Conservation (phyloP, 495 filamentous ascomycete species). For the Hypoxylon trugodes region DNA sequence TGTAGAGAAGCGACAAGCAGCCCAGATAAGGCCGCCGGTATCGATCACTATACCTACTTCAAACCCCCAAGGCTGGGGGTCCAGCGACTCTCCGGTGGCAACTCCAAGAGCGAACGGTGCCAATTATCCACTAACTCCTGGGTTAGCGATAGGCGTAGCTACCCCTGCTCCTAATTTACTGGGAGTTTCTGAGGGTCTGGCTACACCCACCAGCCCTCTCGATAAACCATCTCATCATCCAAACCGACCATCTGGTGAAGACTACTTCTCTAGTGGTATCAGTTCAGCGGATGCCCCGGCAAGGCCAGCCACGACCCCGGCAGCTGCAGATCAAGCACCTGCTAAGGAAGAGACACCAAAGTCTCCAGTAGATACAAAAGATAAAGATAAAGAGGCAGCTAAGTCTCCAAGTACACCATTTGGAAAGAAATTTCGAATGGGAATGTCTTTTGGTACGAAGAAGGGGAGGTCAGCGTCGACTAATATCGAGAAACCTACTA, state of each 20-base stretch:
- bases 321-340: slow-evolving; percentile 45
- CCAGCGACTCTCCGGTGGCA: slow-evolving; percentile 49
- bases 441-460: slow-evolving; percentile 80
- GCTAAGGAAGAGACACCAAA: slow-evolving; percentile 51
- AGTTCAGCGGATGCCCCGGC: slow-evolving; percentile 46
- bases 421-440: slow-evolving; percentile 87
- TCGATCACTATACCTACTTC: slow-evolving; percentile 76
- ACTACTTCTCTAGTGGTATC: slow-evolving; percentile 59
- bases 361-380: slow-evolving; percentile 66
- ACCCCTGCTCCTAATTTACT: slow-evolving; percentile 66
- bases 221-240: slow-evolving; percentile 47
- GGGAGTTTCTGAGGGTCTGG: slow-evolving; percentile 49
- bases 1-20: slow-evolving; percentile 63
- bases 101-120: slow-evolving; percentile 73
- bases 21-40: slow-evolving; percentile 64
- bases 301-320: slow-evolving; percentile 48
- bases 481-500: slow-evolving; percentile 75
- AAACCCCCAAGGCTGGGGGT: slow-evolving; percentile 59
- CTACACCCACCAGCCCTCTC: slow-evolving; percentile 48
- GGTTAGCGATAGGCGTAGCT: slow-evolving; percentile 79
- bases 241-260: slow-evolving; percentile 53
- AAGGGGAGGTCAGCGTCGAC: slow-evolving; percentile 79
- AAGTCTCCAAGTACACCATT: slow-evolving; percentile 78
- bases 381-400: slow-evolving; percentile 66
- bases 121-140: slow-evolving; percentile 70